A percentile compares a stretch with the other conserved stretches of the same genome.
Conservation (phyloP, 441 rosid genomes). For the Erodium moschatum region DNA sequence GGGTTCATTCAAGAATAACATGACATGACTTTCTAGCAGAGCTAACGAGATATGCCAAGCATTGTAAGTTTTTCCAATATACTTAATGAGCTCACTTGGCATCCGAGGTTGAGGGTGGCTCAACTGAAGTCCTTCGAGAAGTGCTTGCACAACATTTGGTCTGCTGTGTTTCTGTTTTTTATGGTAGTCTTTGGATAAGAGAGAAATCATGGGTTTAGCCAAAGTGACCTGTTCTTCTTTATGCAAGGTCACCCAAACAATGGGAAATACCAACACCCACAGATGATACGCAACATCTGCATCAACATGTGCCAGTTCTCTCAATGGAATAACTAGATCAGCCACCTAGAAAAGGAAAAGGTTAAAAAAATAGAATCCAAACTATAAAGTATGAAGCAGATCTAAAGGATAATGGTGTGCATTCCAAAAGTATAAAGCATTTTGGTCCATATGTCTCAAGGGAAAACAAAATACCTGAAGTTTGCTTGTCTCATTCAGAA, state of each 20-base stretch:
- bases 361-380: conserved; percentile 6
- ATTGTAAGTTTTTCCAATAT: conserved; percentile 93
- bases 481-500: conserved; percentile 71
- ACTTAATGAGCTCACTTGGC: conserved; percentile 96
- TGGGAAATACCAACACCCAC: conserved; percentile 97
- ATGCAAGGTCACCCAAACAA: conserved; percentile 83
- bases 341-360: conserved; percentile 50
- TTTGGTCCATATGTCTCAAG: not conserved
- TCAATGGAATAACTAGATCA: conserved; percentile 77
- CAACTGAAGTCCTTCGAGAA: conserved; percentile 92
- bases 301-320: conserved; percentile 89
- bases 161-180: conserved; percentile 86
- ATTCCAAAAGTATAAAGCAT: not conserved
- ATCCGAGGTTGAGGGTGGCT: conserved; percentile 99
- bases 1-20: conserved; percentile 60
- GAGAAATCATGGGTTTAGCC: conserved; percentile 83
- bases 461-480: conserved; percentile 55
- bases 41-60: conserved; percentile 95
- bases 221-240: conserved; percentile 79
- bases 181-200: conserved; percentile 87
- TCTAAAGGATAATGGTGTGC: conserved; percentile 1
- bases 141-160: conserved; percentile 98
- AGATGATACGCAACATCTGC: conserved; percentile 93
- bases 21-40: conserved; percentile 85
- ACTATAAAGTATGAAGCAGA: too few species aligned